Percentiles rank a stretch among this genome's conserved stretches.
Conservation (phyloP, 148 eudicot species). For the Rhododendron vialii region DNA sequence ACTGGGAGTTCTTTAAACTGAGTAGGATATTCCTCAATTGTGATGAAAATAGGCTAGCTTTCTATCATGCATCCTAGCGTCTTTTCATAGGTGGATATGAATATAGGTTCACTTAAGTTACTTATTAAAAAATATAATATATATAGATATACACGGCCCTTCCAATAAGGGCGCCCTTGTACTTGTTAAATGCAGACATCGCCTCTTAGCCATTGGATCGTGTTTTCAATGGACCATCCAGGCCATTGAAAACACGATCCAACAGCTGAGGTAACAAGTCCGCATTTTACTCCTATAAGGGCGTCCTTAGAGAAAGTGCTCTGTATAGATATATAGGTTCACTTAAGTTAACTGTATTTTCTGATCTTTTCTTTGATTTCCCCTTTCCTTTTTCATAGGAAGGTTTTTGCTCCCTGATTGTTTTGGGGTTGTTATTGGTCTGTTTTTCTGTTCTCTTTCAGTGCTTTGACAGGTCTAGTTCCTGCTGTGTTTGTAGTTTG, state of each 20-base stretch:
- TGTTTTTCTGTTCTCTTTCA: neutral
- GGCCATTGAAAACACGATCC: too few species aligned
- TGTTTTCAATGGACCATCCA: too few species aligned
- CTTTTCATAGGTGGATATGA: neutral
- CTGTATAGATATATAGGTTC: neutral
- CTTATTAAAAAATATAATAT: too few species aligned
- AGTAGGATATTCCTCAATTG: neutral
- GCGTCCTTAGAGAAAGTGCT: too few species aligned
- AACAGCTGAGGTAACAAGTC: too few species aligned
- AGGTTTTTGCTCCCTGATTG: neutral
- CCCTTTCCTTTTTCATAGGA: neutral
- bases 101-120: conserved; percentile 1
- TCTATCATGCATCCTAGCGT: neutral
- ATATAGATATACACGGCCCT: too few species aligned
- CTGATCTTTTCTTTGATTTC: neutral
- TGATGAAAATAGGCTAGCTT: neutral
- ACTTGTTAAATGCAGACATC: too few species aligned
- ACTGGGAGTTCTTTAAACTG: neutral
- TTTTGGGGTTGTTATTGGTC: neutral
- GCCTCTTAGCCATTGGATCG: too few species aligned
- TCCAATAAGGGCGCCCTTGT: too few species aligned
- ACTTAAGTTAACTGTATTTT: neutral
- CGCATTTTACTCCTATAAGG: too few species aligned
- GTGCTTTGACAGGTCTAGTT: neutral
- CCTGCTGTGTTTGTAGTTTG: neutral